A percentile compares a stretch with the other conserved stretches of the same genome.
Conservation (phyloP, 164 flowering plant species). For the Vitis amurensis region DNA sequence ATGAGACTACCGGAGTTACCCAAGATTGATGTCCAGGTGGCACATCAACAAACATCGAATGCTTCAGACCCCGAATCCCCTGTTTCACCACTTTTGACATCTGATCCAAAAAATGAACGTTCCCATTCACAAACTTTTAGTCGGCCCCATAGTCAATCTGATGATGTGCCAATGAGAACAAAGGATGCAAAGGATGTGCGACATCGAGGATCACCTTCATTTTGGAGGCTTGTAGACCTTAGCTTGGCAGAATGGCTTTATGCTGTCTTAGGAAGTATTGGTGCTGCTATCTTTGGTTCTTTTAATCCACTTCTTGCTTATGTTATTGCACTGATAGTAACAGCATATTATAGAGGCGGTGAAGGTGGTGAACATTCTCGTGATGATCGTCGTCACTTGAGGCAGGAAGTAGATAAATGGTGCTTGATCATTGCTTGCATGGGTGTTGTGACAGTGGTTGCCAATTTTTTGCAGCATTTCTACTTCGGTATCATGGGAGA, state of each 20-base stretch:
- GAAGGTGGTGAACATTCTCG: conserved; percentile 12
- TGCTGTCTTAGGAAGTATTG: conserved; percentile 89
- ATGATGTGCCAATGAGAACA: conserved; percentile 46
- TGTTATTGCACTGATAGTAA: conserved; percentile 67
- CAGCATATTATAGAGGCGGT: conserved; percentile 58
- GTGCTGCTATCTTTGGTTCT: conserved; percentile 97
- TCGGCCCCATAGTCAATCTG: conserved; percentile 64
- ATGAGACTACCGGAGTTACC: conserved; percentile 88
- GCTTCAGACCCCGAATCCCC: conserved; percentile 96
- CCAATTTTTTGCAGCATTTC: conserved; percentile 94
- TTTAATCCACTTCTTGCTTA: conserved; percentile 98
- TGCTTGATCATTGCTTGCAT: conserved; percentile 88
- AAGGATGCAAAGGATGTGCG: conserved; percentile 42
- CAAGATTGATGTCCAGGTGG: conserved; percentile 78
- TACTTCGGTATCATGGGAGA: conserved; percentile 99
- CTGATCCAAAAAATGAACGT: conserved; percentile 92
- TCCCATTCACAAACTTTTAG: conserved; percentile 97
- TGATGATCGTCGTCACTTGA: conserved; percentile 29
- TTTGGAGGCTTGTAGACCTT: conserved; percentile 93
- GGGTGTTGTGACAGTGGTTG: conserved; percentile 94
- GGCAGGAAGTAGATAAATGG: conserved; percentile 79
- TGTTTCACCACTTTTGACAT: conserved; percentile 90
- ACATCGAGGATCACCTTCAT: conserved; percentile 62
- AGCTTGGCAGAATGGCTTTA: conserved; percentile 98
- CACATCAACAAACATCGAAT: conserved; percentile 50